Base-by-base conservation (phyloP, 768 basidiomycete species). In the Tricholoma bakamatsutake region DNA sequence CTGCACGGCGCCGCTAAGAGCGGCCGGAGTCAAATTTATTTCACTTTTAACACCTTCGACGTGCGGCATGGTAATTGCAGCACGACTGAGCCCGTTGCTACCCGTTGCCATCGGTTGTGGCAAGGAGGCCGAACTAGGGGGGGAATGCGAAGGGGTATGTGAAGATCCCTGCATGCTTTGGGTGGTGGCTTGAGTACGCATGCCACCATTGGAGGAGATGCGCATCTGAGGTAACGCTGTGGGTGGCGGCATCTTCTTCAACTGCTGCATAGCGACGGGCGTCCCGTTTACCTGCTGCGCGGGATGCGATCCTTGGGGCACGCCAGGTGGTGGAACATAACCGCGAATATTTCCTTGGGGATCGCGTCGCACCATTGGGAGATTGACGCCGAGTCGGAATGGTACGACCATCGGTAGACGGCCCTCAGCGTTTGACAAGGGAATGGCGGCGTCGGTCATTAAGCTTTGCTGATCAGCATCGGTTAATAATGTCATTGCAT, bases 241-340 rank as follows among this genome's bases (percentile, higher is more conserved):
- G 12, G 84, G 79, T 0, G 84, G 79, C 1, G 81, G 81, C 72
- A 87, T 77, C 64, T 81, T 80, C 73, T 85, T 85, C 64, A 83
- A 67, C 52, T 81, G 82, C 47, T 79, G 78, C 62, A 84, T 74
- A 1, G 85, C 74, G n/a, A 87, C 75, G 0, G 84, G 78, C 0
- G 80, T 75, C 5, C 78, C 83, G 56, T 73, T 77, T 7, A 66
- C 49, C 10, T 64, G 54, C 4, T 57, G 58, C 3, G 59, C 37
- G n/a, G 56, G 34, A 18, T 56, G 59, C 33, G 56, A 42, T 15
- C 45, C 56, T 52, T 55, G 64, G 17, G 56, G 58, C 4, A 54
- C 54, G 2, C 40, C 54, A 53, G 43, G 67, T 60, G 52, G 66
- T 60, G 57, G 61, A 5, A 50, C 45, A 50, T 55, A 61, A 2